phyloP scores from a whole-genome alignment of 805 yeast species.

The Peterozyma toletana region DNA sequence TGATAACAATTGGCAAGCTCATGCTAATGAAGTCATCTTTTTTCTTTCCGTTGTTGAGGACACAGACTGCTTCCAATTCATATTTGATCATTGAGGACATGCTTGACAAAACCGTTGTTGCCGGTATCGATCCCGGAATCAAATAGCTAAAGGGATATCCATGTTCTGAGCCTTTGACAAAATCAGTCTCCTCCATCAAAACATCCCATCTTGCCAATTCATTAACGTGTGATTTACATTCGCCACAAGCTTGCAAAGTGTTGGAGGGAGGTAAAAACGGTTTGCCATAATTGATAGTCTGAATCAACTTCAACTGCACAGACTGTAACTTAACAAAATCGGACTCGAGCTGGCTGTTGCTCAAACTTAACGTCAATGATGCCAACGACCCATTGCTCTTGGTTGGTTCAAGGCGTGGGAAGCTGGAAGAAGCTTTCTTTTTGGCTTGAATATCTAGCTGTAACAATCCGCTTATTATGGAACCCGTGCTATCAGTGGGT shows the following conservation, averaged over 20 bases:
- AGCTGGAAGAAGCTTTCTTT: conserved; percentile 4
- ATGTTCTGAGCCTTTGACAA: conserved; percentile 58
- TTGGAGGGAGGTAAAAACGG: conserved; percentile 57
- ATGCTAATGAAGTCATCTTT: conserved; percentile 31
- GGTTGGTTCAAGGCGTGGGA: neutral
- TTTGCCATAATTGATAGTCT: conserved; percentile 55
- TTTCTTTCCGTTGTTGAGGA: conserved; percentile 26
- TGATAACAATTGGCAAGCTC: conserved; percentile 59
- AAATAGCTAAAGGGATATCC: conserved; percentile 90
- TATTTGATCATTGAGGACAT: conserved; percentile 54
- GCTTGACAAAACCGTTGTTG: conserved; percentile 61
- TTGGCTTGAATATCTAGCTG: conserved; percentile 41
- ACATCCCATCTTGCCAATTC: conserved; percentile 88
- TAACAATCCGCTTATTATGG: conserved; percentile 75
- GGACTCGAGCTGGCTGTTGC: conserved; percentile 8
- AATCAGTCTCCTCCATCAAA: conserved; percentile 47
- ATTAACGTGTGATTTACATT: conserved; percentile 47
- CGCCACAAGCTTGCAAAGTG: conserved; percentile 43
- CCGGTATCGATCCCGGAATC: conserved; percentile 83
- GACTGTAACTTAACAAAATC: conserved; percentile 44
- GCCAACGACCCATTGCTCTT: neutral
- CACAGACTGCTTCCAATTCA: conserved; percentile 59
- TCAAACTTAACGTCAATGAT: conserved; percentile 14
- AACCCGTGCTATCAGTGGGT: conserved; percentile 75
- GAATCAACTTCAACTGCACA: conserved; percentile 65